A percentile compares a stretch with the other conserved stretches of the same genome.
Conservation (phyloP, 768 basidiomycete genomes). For the Suillus alpinus region DNA sequence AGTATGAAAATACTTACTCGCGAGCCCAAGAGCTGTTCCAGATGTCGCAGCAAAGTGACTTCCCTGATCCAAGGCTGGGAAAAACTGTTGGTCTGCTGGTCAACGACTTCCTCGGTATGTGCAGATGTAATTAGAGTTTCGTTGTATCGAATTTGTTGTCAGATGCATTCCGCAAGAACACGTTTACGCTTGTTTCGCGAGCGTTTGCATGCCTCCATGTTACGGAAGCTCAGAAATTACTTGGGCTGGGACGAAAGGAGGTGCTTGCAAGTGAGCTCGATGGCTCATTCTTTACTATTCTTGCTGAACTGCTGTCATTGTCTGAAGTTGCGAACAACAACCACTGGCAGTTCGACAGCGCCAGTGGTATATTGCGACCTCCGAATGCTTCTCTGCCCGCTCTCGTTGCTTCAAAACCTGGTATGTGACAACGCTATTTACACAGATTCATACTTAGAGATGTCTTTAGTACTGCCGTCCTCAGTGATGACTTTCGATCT, state of each 20-base stretch:
- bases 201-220: conserved; percentile 65
- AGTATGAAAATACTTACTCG: conserved; percentile 54
- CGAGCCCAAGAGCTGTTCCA: conserved; percentile 43
- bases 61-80: conserved; percentile 44
- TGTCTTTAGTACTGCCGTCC: conserved; percentile 31
- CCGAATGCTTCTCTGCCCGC: neutral
- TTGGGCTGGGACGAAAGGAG: conserved; percentile 42
- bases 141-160: neutral
- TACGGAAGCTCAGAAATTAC: conserved; percentile 51
- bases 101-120: conserved; percentile 51
- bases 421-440: neutral
- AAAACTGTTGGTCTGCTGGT: conserved; percentile 44
- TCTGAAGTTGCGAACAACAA: conserved; percentile 39
- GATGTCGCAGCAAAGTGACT: conserved; percentile 41
- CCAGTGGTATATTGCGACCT: conserved; percentile 46
- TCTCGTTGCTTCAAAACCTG: neutral
- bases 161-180: conserved; percentile 62
- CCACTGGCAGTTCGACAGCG: conserved; percentile 52
- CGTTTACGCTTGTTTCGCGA: conserved; percentile 52
- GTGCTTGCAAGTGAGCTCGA: conserved; percentile 29
- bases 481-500: conserved; percentile 47
- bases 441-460: conserved; percentile 11
- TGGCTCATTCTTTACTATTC: neutral
- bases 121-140: neutral
- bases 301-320: neutral